Base-by-base conservation (phyloP, 1,139 yeast genomes). In the Geotrichum candidum region DNA sequence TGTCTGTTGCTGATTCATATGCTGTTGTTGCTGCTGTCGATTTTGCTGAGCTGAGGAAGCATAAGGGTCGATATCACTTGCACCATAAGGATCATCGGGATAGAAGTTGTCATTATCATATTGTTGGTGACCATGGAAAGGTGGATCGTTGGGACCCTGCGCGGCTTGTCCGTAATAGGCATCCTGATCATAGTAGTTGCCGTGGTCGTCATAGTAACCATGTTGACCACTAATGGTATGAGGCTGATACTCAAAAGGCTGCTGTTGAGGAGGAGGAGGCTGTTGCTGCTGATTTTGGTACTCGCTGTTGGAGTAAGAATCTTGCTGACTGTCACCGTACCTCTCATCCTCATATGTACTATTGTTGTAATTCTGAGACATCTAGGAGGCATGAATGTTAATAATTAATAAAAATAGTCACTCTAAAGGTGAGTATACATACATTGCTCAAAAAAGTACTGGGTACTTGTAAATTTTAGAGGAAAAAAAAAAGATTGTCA, bases 261-360 rank as follows among this genome's bases (percentile, higher is more conserved):
- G 58, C 22, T 55, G 53, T 60, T 76, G 77, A 57, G 73, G 80
- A 62, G 74, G 77, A 57, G 72, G 72, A 52, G 68, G 70, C 61
- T 68, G 68, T 51, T 68, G 73, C 56, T 69, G 66, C 13, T 57
- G 63, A 33, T 58, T 60, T 27, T 63, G 66, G 31, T 54, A 51
- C 13, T 59, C 61, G 35, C 54, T 54, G 29, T 15, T 41, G 51
- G 56, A 56, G 33, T 54, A 59, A 25, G n/a, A 27, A 6, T 58
- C 33, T 27, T 58, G 56, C 35, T 58, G 60, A 23, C 56, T 38
- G 23, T 22, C 41, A 3, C 27, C 25, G 38, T 54, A 46, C 58
- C 57, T 22, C 31, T 57, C 60, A 51, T 60, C 59, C 11, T 60
- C 60, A 23, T 57, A 50, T 35, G 58, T 41, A 15, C 29, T 22